A percentile compares a stretch with the other conserved stretches of the same genome.
phyloP scores from a whole-genome alignment of 179 eudicot species.

The Amaranthus tricolor region DNA sequence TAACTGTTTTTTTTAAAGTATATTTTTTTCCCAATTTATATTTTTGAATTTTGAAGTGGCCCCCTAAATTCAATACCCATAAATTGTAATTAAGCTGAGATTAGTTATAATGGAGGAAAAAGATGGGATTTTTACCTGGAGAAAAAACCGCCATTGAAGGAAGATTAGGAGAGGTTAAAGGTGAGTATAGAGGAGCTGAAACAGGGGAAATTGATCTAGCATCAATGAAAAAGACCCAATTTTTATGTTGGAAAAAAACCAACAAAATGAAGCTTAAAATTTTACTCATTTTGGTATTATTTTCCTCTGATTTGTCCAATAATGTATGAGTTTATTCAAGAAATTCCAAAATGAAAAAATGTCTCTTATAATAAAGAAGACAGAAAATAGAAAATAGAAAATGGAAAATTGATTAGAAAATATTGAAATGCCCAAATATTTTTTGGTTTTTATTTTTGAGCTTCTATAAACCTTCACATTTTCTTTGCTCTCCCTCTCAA shows the following conservation, averaged over 20 bases:
- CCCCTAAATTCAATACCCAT: not conserved
- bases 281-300: slow-evolving; percentile 17
- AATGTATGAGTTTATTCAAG: slow-evolving; percentile 2
- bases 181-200: slow-evolving; percentile 27
- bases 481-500: not conserved
- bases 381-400: not conserved
- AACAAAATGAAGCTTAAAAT: slow-evolving; percentile 18
- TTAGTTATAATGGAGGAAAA: not conserved
- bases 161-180: slow-evolving; percentile 28
- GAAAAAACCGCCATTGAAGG: slow-evolving; percentile 42
- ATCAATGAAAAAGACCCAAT: slow-evolving; percentile 13
- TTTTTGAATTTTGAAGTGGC: slow-evolving; percentile 18
- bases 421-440: not conserved
- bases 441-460: not conserved
- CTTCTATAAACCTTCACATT: slow-evolving; percentile 8
- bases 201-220: slow-evolving; percentile 27
- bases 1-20: not conserved
- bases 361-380: slow-evolving; percentile 17
- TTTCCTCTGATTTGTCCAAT: slow-evolving; percentile 1
- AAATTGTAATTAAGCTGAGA: not conserved
- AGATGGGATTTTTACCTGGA: slow-evolving; percentile 36
- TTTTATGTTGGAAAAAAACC: slow-evolving; percentile 21
- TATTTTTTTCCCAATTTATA: not conserved
- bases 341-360: slow-evolving; percentile 13
- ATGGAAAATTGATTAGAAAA: not conserved